Base-by-base conservation (phyloP, 1,139 yeast genomes). In the Nakaseomyces sp. region DNA sequence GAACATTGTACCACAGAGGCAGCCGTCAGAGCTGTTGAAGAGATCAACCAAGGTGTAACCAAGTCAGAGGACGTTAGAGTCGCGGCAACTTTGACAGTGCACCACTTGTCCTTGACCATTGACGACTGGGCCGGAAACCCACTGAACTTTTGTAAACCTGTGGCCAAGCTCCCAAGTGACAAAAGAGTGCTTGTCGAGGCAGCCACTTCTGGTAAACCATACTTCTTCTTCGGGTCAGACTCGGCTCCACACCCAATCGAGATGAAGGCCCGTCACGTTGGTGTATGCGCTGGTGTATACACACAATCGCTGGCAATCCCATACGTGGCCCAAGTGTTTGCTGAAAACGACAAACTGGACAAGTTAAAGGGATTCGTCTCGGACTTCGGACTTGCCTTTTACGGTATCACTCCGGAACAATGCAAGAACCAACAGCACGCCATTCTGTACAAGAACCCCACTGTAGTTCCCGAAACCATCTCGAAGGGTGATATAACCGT, bases 101-200 rank as follows among this genome's bases (percentile, higher is more conserved):
- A 91, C 62, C 99, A 91, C 62, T 71, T 91, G 49, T 84, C 75
- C 46, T 70, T 91, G 46, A 89, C 95, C 3, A 79, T 93, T 43
- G 97, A 93, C 63, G 80, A 79, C 52, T 93, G 97, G 96, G 96
- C 96, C 4, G 97, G 97, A 3, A 84, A 88, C 60, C 89, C 97
- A 33, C 77, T 87, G 58, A 87, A 91, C 59, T 91, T 81, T 66
- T 91, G 99, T 71, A 91, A 93, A 64, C 99, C 98, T 7, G 98
- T 91, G 40, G 98, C 98, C 29, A 91, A 91, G 63, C 70, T 89
- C 33, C 96, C 97, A 22, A 72, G 69, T 25, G 98, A 91, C 60
- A 77, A 84, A 56, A 71, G 77, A 44, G 91, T 96, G 1, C 68
- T 91, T 44, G 74, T 91, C 10, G 73, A 70, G 32, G 97, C 98